phyloP scores from a whole-genome alignment of 108 stramenopile genomes.

The Aurantiochytrium sp. region DNA sequence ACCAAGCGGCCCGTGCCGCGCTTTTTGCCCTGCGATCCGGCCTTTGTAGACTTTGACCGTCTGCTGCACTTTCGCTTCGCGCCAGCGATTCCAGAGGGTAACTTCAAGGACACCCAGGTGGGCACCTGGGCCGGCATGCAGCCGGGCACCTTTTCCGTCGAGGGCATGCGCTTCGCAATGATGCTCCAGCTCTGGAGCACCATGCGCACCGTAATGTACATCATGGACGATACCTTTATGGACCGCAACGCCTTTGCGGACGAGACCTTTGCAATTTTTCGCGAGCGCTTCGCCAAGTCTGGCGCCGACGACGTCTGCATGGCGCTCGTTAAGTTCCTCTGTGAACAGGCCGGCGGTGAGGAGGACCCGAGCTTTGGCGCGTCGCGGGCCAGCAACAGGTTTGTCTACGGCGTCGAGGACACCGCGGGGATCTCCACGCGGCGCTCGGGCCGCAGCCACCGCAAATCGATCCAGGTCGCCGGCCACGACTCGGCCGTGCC shows the following conservation, averaged over 20 bases:
- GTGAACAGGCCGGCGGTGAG: background rate
- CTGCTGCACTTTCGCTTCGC: background rate
- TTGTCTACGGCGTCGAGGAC: background rate
- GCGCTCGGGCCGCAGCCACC: background rate
- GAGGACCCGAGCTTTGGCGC: background rate
- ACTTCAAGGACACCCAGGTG: background rate
- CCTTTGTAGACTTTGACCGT: conserved; percentile 26
- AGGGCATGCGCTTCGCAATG: background rate
- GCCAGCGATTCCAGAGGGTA: background rate
- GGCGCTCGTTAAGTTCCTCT: conserved; percentile 4
- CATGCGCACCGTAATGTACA: background rate
- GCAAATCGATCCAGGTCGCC: background rate
- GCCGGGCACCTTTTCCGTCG: background rate
- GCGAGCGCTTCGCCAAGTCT: background rate
- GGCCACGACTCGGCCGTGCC: background rate
- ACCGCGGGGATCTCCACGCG: conserved; percentile 14
- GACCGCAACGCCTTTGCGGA: background rate
- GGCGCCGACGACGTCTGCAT: background rate
- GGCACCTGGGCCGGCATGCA: background rate
- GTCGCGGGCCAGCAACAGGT: background rate
- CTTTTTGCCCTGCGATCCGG: conserved; percentile 22
- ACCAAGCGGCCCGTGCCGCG: background rate
- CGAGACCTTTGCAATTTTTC: background rate
- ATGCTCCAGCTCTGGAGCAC: conserved; percentile 5
- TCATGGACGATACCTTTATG: background rate